These are phyloP conservation scores for Tricholomella constricta DNA, from an alignment of 768 basidiomycete species.

Conservation along the genomic window DNA sequence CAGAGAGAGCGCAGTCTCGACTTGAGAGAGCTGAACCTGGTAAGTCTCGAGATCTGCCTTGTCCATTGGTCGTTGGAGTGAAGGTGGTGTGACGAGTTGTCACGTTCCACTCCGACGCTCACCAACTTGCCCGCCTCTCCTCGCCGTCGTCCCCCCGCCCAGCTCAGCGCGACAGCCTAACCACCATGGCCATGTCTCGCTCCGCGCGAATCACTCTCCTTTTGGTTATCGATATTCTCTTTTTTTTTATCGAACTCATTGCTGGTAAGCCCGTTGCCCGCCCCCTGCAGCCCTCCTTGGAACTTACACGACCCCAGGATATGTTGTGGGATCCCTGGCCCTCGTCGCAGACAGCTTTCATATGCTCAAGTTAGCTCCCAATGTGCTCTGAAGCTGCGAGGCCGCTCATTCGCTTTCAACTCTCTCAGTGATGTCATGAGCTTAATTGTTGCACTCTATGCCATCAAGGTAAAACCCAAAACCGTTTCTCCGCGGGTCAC, in stretches of 20 bases:
- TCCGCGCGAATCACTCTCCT: conserved; percentile 75
- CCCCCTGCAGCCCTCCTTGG: conserved; percentile 9
- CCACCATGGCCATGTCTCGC: conserved; percentile 54
- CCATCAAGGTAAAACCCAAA: conserved; percentile 64
- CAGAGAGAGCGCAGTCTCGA: conserved; percentile 73
- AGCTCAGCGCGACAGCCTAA: background rate
- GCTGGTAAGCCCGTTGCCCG: conserved; percentile 51
- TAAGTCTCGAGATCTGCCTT: conserved; percentile 85
- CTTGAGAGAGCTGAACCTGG: conserved; percentile 87
- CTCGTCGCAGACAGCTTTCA: conserved; percentile 97
- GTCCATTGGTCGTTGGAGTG: conserved; percentile 42
- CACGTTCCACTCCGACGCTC: background rate
- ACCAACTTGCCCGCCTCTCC: background rate
- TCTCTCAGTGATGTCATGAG: conserved; percentile 90
- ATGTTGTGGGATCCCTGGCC: conserved; percentile 94
- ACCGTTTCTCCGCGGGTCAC: conserved; percentile 1
- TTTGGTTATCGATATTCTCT: conserved; percentile 80
- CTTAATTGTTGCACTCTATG: conserved; percentile 91
- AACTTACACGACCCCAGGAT: conserved; percentile 51
- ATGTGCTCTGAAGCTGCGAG: background rate
- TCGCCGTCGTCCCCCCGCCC: background rate
- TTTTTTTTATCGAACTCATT: conserved; percentile 86
- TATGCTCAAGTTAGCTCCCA: conserved; percentile 86
- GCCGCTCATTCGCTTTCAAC: conserved; percentile 8
- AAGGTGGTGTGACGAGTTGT: background rate